Evolutionary conservation across 108 stramenopile species (phyloP), one percentile per base, ranked within the genome.

Genomic region (Nitzschia sp.): DNA sequence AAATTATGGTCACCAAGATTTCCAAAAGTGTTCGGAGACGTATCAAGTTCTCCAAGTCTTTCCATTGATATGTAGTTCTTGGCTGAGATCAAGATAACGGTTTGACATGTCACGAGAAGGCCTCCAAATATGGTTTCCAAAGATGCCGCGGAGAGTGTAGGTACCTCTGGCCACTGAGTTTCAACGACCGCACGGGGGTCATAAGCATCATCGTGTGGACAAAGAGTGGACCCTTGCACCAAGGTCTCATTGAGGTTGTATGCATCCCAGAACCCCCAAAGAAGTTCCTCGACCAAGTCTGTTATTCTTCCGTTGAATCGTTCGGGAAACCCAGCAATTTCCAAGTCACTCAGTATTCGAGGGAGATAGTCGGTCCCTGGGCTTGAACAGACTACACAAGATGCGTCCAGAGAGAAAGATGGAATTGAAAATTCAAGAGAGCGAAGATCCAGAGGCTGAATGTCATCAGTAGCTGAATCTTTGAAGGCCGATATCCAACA

Each of bases 401-500:
- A 41, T 1, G 75, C 39, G 41, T 64, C 50, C 6, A 76, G 53
- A 21, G 21, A 40, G 46, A 76, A 65, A 12, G 68, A 52, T n/a
- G 51, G n/a, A 8, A 69, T 7, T 8, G 34, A 24, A 34, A 65
- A 48, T 21, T 53, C 50, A 29, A 75, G 42, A 10, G 60, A 51
- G 6, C 11, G 10, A 10, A 75, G 34, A 0, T 21, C 59, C 0
- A 65, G 0, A 8, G 43, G 46, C 52, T 40, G 24, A 9, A 22
- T 0, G 14, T 53, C n/a, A 0, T 0, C 40, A 10, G 48, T 40
- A 9, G 0, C 34, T 22, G 40, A 57, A 9, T 38, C 70, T 39
- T 53, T 44, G 7, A 68, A 51, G 48, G 83, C 75, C 41, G 85
- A 66, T 15, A 90, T 59, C 86, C 86, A 91, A 56, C 90, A 91